phyloP scores from a whole-genome alignment of 306 rosid genomes.

The Hylodesmum podocarpum region DNA sequence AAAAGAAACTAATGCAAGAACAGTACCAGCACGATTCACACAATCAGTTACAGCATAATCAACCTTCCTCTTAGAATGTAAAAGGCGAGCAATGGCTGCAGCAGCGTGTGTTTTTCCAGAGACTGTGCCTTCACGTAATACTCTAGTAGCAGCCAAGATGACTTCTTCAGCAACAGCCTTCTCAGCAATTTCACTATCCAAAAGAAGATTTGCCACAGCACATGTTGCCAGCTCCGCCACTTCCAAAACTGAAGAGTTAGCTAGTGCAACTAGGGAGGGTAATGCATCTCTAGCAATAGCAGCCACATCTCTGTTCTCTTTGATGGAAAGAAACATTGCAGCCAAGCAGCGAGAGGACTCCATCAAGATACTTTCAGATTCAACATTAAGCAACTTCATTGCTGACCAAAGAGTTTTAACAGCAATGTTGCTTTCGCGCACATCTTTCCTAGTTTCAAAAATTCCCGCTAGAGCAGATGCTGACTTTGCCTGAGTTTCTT shows the following conservation, averaged over 20 bases:
- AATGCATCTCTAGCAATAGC: constrained; percentile 75
- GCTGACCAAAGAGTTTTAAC: constrained; percentile 74
- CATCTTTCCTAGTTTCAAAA: constrained; percentile 84
- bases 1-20: constrained; percentile 91
- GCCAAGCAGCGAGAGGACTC: constrained; percentile 91
- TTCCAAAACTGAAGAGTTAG: constrained; percentile 79
- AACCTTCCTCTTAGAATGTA: constrained; percentile 61
- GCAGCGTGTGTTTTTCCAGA: constrained; percentile 91
- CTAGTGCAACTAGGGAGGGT: constrained; percentile 62
- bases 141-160: constrained; percentile 88
- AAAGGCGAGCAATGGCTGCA: constrained; percentile 91
- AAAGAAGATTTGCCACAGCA: constrained; percentile 94
- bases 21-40: constrained; percentile 91
- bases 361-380: constrained; percentile 69
- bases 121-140: constrained; percentile 77
- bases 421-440: constrained; percentile 88
- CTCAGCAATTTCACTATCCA: constrained; percentile 83
- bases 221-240: constrained; percentile 88
- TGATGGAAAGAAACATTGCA: constrained; percentile 88
- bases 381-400: constrained; percentile 74
- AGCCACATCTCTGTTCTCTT: constrained; percentile 87
- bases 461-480: constrained; percentile 92
- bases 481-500: constrained; percentile 96
- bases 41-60: constrained; percentile 70
- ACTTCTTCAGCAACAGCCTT: constrained; percentile 79